phyloP scores from a whole-genome alignment of 208 protist genomes.

The Porcisia deanei region DNA sequence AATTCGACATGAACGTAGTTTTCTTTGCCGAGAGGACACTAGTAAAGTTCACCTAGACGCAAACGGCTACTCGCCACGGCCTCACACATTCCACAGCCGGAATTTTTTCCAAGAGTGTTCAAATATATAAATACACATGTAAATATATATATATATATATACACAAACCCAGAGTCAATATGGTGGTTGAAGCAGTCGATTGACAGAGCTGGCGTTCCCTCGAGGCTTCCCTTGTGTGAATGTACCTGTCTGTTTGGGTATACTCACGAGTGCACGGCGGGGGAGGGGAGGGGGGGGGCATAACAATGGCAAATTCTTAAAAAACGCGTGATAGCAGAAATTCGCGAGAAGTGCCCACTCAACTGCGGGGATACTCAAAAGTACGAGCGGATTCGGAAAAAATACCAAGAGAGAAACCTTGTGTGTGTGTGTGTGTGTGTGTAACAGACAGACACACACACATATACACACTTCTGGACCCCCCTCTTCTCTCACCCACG shows the following conservation, averaged over 20 bases:
- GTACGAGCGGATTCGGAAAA: not conserved
- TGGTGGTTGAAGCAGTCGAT: not conserved
- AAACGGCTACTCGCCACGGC: not conserved
- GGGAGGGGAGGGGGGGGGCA: not conserved
- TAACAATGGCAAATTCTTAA: not conserved
- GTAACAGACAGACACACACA: not conserved
- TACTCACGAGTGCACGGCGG: not conserved
- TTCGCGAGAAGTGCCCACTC: not conserved
- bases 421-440: not conserved
- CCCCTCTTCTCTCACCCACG: too few species aligned
- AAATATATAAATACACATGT: not conserved
- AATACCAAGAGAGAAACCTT: not conserved
- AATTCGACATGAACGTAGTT: not conserved
- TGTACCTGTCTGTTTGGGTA: not conserved
- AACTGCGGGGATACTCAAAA: not conserved
- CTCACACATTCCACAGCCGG: too few species aligned
- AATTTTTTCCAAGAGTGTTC: not conserved
- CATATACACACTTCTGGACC: too few species aligned
- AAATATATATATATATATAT: too few species aligned
- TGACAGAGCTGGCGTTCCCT: not conserved
- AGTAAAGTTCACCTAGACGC: not conserved
- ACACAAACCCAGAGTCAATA: not conserved
- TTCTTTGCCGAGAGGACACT: conserved; percentile 3
- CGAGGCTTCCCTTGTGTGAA: not conserved
- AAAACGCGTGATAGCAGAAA: not conserved